Base-by-base conservation (phyloP, 495 filamentous ascomycete genomes). In the Aspergillus cristatus region DNA sequence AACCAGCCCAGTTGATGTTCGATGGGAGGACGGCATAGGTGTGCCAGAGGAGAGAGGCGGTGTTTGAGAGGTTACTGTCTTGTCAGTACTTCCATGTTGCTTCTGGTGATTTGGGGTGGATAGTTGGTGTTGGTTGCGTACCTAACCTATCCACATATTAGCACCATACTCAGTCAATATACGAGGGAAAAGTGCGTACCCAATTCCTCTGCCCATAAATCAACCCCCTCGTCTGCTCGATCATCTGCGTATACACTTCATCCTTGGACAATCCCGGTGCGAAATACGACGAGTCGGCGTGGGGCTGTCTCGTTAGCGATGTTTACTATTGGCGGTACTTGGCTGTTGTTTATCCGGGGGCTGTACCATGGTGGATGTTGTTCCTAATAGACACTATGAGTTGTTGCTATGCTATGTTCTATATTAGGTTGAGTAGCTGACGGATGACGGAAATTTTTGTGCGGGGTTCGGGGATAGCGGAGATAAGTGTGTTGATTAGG, bases 1-100 rank as follows among this genome's bases (percentile, higher is more conserved):
- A 94, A 20, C 87, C 88, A 38, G 82, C 78, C 89, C 89, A 95
- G 66, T 94, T 94, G 6, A 86, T 81, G 25, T 75, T 60, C 0
- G 70, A 51, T n/a, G 84, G 78, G 35, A 94, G 75, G 7, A 86
- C 79, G 46, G 79, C 77, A 55, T 82, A 86, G 28, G 79, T 81
- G 63, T 95, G 84, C 80, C 83, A 91, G 48, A 94, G 74, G 34
- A 94, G 77, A 22, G 88, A 85, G 37, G 88, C 75, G 29, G 81
- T 59, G 52, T 94, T 95, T 45, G 88, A 74, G 40, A 89, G 74
- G 60, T 94, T 94, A 65, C 86, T 36, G 5, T 14, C 38, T 17
- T n/a, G 11, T 46, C 3, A 35, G 32, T 42, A 24, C 20, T 38
- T 22, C 15, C 18, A 34, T 28, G 18, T 22, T 45, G 20, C 6